phyloP scores from a whole-genome alignment of 805 yeast genomes.

The Wickerhamiella domercqiae region DNA sequence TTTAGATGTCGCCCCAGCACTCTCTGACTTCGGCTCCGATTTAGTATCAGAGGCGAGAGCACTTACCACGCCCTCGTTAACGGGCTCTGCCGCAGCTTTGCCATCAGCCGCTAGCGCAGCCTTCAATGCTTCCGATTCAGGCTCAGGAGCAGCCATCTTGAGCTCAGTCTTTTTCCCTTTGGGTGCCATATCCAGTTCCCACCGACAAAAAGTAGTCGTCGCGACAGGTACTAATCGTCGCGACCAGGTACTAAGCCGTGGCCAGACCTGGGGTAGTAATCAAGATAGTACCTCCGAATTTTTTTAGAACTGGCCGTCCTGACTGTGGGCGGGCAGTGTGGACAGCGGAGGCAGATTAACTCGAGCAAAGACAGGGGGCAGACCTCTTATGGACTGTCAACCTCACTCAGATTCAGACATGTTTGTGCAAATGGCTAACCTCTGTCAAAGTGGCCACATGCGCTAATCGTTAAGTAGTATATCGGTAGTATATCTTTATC shows the following conservation, averaged over 20 bases:
- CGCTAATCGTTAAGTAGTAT: no score
- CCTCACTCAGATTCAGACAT: background rate
- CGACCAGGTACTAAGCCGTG: no score
- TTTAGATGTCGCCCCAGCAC: background rate
- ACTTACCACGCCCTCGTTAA: background rate
- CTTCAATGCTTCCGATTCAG: slow-evolving; percentile 2
- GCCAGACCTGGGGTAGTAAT: background rate
- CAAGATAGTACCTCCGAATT: slow-evolving; percentile 12
- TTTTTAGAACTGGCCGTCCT: slow-evolving; percentile 10
- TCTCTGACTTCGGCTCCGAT: background rate
- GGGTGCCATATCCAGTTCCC: no score
- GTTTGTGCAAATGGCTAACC: no score
- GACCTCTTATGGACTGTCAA: background rate
- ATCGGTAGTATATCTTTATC: no score
- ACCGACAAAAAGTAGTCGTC: no score
- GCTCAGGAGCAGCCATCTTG: slow-evolving; percentile 1
- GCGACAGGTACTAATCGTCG: no score
- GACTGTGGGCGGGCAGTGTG: slow-evolving; percentile 25
- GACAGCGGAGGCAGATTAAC: slow-evolving; percentile 35
- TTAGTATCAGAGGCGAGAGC: no score
- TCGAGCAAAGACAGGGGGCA: background rate
- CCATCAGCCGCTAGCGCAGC: background rate
- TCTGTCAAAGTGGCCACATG: no score
- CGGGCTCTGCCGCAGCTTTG: background rate
- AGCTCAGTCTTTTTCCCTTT: slow-evolving; percentile 1